Base-by-base conservation (phyloP, 2,329 filamentous ascomycete genomes). In the Arthrocladium fulminans region DNA sequence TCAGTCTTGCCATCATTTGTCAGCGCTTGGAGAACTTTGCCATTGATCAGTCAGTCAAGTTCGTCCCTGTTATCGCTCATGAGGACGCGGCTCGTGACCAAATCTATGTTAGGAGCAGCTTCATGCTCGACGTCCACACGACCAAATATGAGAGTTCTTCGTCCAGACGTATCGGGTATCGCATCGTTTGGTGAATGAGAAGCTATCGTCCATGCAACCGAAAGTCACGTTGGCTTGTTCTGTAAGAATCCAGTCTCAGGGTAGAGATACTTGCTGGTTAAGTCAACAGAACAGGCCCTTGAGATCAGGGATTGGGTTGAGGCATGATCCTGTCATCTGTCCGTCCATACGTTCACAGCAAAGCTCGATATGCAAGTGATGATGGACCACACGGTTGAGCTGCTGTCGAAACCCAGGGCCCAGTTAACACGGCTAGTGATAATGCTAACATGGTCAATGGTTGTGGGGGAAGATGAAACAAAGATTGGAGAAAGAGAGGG, bases 41-140 rank as follows among this genome's bases (percentile, higher is more conserved):
- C 90, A 63, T 98, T 88, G 42, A 98, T 77, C 51, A 79, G 76
- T 92, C 92, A 97, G 70, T 98, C 92, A 60, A 98, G 95, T 67
- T 98, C 92, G 62, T 98, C 92, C 74, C 95, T 92, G 62, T 94
- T 85, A 61, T 97, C 90, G 24, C 86, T 89, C 68, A 96, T 81
- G 64, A 98, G 74, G 64, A 98, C 97, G 64, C 97, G 97, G 24
- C 88, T 89, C 1, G 88, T 94, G 17, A 98, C 84, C 23, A 98
- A 90, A 73, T 92, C 92, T 34, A 73, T 70, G 47, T 88, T 89
- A 4, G 67, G 60, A 2, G 73, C 68, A 2, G 73, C 68, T 57
- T 69, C 67, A 56, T 75, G 63, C 46, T 70, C 61, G 19, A 75
- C 64, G 34, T 71, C 67, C 32, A 77, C 63, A 48, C 68, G 69